phyloP scores from a whole-genome alignment of 805 yeast species.

The Candida loeiensis region DNA sequence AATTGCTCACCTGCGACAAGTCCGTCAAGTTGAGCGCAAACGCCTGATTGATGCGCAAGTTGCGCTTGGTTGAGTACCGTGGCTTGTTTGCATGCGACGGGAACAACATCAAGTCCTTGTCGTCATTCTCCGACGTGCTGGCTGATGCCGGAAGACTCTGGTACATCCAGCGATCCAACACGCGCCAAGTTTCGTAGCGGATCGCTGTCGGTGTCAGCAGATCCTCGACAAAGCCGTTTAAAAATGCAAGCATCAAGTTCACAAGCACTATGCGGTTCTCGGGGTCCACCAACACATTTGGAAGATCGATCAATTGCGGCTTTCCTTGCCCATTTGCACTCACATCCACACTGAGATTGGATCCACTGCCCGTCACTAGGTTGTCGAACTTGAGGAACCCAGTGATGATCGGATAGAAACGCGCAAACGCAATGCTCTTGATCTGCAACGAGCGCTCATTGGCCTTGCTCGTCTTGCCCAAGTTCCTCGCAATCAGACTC shows the following conservation, averaged over 20 bases:
- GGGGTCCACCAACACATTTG: conserved; percentile 27
- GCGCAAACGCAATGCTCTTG: conserved; percentile 24
- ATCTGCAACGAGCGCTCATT: conserved; percentile 21
- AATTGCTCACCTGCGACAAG: conserved; percentile 58
- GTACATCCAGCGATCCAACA: conserved; percentile 68
- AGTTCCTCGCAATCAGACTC: conserved; percentile 31
- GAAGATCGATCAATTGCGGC: conserved; percentile 17
- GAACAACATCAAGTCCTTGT: conserved; percentile 6
- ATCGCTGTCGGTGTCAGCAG: conserved; percentile 21
- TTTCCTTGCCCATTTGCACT: conserved; percentile 10
- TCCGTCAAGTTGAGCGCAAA: conserved; percentile 44
- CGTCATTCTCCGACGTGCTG: conserved; percentile 3
- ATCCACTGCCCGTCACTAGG: conserved; percentile 21
- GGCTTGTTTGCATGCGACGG: conserved; percentile 13
- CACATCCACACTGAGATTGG: conserved; percentile 11
- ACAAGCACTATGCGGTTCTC: conserved; percentile 34
- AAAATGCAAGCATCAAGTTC: conserved; percentile 46
- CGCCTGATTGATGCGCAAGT: conserved; percentile 19
- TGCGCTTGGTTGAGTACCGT: conserved; percentile 19
- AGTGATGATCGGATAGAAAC: conserved; percentile 32
- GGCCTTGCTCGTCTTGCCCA: conserved; percentile 16
- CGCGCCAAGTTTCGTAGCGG: conserved; percentile 59
- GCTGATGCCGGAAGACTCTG: conserved; percentile 20
- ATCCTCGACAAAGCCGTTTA: conserved; percentile 50
- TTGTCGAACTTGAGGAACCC: conserved; percentile 41